phyloP scores from a whole-genome alignment of 192 early-diverging fungal genomes.

The Rhizophagus prolifer region DNA sequence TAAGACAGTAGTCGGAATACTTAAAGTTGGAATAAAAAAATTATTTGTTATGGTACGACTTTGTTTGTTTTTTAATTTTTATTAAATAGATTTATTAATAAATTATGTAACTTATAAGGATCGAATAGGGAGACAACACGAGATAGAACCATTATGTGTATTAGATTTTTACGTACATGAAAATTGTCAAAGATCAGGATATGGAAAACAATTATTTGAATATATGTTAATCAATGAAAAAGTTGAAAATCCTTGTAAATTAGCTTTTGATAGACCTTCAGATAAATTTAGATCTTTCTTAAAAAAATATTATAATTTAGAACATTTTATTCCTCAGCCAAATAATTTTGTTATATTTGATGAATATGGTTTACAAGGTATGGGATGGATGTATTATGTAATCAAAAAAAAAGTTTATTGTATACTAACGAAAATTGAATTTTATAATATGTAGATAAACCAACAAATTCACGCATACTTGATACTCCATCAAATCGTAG shows the following conservation, averaged over 20 bases:
- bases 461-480: background rate
- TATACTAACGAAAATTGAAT: background rate
- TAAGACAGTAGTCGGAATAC: slow-evolving; percentile 40
- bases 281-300: slow-evolving; percentile 38
- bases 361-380: slow-evolving; percentile 27
- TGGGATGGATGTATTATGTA: background rate
- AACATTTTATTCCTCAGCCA: slow-evolving; percentile 37
- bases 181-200: slow-evolving; percentile 38
- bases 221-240: slow-evolving; percentile 40
- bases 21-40: slow-evolving; percentile 46
- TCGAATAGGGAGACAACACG: slow-evolving; percentile 37
- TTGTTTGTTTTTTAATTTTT: background rate
- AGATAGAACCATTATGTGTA: slow-evolving; percentile 39
- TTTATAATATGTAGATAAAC: background rate
- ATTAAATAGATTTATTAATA: background rate
- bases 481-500: background rate
- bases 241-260: slow-evolving; percentile 34
- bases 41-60: slow-evolving; percentile 39
- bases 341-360: slow-evolving; percentile 43
- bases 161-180: slow-evolving; percentile 43
- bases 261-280: slow-evolving; percentile 45
- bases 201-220: slow-evolving; percentile 40
- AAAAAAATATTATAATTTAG: slow-evolving; percentile 38
- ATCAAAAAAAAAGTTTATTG: background rate
- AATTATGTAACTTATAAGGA: slow-evolving; percentile 28